phyloP scores from a whole-genome alignment of 495 filamentous ascomycete species.

The Pyrenula aspistea region DNA sequence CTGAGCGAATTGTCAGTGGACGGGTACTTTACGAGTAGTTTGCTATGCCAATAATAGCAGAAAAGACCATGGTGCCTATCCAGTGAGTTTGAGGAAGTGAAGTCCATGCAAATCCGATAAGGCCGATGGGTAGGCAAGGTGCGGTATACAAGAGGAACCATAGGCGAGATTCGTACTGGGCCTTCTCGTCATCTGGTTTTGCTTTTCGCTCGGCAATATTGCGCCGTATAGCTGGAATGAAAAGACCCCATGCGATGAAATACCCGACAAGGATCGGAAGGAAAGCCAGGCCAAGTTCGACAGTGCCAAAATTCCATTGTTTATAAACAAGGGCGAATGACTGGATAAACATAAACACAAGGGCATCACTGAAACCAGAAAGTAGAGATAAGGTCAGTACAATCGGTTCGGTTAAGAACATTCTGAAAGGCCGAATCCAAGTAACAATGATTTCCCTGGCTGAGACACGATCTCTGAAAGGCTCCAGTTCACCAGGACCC shows the following conservation, averaged over 20 bases:
- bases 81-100: constrained; percentile 42
- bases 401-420: constrained; percentile 51
- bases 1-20: neutral
- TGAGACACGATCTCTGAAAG: constrained; percentile 46
- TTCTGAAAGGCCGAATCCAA: constrained; percentile 48
- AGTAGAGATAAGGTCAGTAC: constrained; percentile 44
- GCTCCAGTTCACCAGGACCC: constrained; percentile 49
- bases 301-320: constrained; percentile 43
- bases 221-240: constrained; percentile 39
- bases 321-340: constrained; percentile 45
- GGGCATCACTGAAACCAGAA: constrained; percentile 49
- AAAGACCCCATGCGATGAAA: constrained; percentile 41
- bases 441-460: constrained; percentile 39
- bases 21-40: constrained; percentile 40
- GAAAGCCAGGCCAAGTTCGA: constrained; percentile 42
- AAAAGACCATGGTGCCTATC: constrained; percentile 54
- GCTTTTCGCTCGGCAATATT: constrained; percentile 33
- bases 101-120: constrained; percentile 55
- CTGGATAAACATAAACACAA: constrained; percentile 59
- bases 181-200: constrained; percentile 39
- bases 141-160: constrained; percentile 46
- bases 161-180: constrained; percentile 50
- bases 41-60: constrained; percentile 53
- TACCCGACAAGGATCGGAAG: constrained; percentile 49
- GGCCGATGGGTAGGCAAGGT: constrained; percentile 44